Evolutionary conservation across 108 stramenopile genomes (phyloP).

Genomic region (Hondaea fermentalgiana): DNA sequence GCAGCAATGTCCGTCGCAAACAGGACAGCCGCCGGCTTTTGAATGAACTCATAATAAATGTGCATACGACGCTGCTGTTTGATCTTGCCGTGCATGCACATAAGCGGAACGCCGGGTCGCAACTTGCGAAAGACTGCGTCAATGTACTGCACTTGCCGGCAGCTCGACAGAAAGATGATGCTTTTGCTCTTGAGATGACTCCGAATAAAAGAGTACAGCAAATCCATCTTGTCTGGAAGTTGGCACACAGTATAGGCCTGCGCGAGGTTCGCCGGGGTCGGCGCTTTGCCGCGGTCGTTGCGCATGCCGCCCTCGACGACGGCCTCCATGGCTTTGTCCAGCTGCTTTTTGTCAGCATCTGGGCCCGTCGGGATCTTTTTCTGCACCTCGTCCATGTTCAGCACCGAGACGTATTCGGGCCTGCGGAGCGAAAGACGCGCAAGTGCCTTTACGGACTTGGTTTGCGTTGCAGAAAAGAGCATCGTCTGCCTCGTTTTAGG

Average conservation of each 20-base stretch:
- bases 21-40: conserved; percentile 71
- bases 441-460: conserved; percentile 32
- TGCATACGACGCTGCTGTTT: conserved; percentile 80
- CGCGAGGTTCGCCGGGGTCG: conserved; percentile 69
- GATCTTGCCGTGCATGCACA: conserved; percentile 98
- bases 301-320: not conserved
- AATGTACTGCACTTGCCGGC: conserved; percentile 87
- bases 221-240: conserved; percentile 81
- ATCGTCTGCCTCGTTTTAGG: conserved; percentile 73
- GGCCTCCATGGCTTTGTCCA: conserved; percentile 17
- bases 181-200: conserved; percentile 83
- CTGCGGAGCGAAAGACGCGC: conserved; percentile 18
- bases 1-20: conserved; percentile 95
- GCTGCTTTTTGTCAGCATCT: not conserved
- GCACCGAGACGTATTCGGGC: conserved; percentile 29
- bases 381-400: not conserved
- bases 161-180: conserved; percentile 91
- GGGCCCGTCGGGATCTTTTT: too few relatives aligned
- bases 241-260: conserved; percentile 80
- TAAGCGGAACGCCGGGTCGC: conserved; percentile 85
- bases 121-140: conserved; percentile 78
- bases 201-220: conserved; percentile 89
- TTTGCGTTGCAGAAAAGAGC: conserved; percentile 96
- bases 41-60: conserved; percentile 85
- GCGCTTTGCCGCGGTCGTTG: conserved; percentile 35